These are phyloP conservation scores for Zymoseptoria passerinii DNA, from an alignment of 2,329 filamentous ascomycete genomes.

Conservation along the genomic window DNA sequence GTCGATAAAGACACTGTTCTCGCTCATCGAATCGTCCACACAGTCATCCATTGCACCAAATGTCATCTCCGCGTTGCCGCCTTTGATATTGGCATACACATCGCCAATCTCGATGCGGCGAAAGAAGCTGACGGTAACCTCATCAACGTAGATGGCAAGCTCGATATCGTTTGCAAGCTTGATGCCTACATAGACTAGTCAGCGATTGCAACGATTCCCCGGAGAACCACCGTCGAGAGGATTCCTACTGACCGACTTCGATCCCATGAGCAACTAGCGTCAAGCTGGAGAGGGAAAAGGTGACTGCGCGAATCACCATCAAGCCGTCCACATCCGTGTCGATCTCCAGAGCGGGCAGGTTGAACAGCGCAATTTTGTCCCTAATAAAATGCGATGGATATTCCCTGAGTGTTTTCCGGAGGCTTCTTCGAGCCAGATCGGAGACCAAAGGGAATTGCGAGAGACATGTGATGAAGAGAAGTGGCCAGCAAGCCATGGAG, in stretches of 20 bases:
- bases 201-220: neutral
- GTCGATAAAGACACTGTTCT: conserved; percentile 33
- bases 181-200: conserved; percentile 23
- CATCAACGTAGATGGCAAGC: conserved; percentile 44
- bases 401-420: conserved; percentile 33
- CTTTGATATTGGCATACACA: conserved; percentile 48
- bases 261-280: conserved; percentile 45
- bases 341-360: conserved; percentile 46
- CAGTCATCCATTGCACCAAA: conserved; percentile 35
- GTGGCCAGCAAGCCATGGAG: conserved; percentile 34
- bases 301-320: conserved; percentile 46
- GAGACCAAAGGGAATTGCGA: conserved; percentile 39
- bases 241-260: conserved; percentile 36
- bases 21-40: conserved; percentile 32
- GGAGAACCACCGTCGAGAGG: no score
- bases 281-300: conserved; percentile 43
- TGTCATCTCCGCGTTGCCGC: conserved; percentile 44
- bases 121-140: conserved; percentile 42
- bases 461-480: conserved; percentile 37
- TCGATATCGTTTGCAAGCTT: conserved; percentile 47
- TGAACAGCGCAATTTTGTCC: conserved; percentile 44
- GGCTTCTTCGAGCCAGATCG: conserved; percentile 29
- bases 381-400: conserved; percentile 42
- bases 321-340: conserved; percentile 47
- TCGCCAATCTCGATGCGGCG: conserved; percentile 45